Evolutionary conservation across 306 rosid genomes (phyloP).

Genomic region (Casuarina glauca): DNA sequence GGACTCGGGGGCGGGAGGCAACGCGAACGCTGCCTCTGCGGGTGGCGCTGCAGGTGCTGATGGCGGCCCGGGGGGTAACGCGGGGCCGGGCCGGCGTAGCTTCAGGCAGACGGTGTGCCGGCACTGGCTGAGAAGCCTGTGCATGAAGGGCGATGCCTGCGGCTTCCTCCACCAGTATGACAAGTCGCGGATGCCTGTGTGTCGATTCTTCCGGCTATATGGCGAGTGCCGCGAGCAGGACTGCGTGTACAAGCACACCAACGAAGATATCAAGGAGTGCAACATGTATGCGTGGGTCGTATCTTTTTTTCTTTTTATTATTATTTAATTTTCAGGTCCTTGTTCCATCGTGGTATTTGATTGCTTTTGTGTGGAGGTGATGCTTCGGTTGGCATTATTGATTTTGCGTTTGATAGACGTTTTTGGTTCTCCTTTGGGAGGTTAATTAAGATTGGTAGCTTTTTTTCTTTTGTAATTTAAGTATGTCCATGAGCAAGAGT

Average conservation of each 20-base stretch:
- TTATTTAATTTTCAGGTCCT: background rate
- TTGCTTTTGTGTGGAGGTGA: background rate
- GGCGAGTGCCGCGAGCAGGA: constrained; percentile 99
- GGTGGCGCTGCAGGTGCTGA: constrained; percentile 13
- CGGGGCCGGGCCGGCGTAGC: constrained; percentile 60
- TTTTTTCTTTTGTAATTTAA: background rate
- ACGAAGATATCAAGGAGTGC: constrained; percentile 97
- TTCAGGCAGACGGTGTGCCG: constrained; percentile 98
- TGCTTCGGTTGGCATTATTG: background rate
- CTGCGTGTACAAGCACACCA: constrained; percentile 95
- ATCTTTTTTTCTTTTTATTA: background rate
- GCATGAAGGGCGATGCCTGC: constrained; percentile 99
- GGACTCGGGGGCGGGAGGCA: constrained; percentile 27
- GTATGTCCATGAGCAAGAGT: background rate
- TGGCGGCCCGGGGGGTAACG: constrained; percentile 22
- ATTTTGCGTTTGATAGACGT: background rate
- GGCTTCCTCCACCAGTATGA: constrained; percentile 97
- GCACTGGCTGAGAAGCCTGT: constrained; percentile 92
- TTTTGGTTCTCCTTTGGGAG: background rate
- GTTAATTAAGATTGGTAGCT: background rate
- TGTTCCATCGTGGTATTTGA: background rate
- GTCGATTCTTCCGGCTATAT: constrained; percentile 80
- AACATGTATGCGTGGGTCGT: constrained; percentile 60
- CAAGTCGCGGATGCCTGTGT: constrained; percentile 95
- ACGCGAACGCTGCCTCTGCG: constrained; percentile 11